phyloP scores from a whole-genome alignment of 2,329 filamentous ascomycete species.

The Sphaerulina populicola region DNA sequence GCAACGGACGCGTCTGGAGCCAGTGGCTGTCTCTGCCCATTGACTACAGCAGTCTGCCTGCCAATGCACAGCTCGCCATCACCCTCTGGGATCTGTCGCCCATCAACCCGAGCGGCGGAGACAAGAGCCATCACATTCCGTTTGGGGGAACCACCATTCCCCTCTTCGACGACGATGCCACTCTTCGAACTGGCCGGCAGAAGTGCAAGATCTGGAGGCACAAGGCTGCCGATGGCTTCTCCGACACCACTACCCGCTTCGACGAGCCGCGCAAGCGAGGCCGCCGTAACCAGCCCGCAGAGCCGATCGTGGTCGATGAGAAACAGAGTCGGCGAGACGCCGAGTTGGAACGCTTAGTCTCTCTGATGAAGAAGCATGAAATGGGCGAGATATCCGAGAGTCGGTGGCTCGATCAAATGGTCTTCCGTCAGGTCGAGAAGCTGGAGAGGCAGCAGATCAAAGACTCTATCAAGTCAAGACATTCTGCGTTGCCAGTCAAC shows the following conservation, averaged over 20 bases:
- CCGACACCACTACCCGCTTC: constrained; percentile 70
- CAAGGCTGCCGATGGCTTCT: constrained; percentile 75
- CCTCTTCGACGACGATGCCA: constrained; percentile 88
- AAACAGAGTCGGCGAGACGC: constrained; percentile 40
- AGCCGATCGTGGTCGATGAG: constrained; percentile 49
- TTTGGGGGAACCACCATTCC: constrained; percentile 90
- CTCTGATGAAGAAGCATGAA: constrained; percentile 91
- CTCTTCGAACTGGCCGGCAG: constrained; percentile 81
- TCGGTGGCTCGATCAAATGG: constrained; percentile 91
- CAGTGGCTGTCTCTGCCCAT: constrained; percentile 91
- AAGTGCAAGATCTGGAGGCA: constrained; percentile 81
- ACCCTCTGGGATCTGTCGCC: constrained; percentile 93
- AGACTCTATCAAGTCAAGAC: constrained; percentile 29
- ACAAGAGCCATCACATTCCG: constrained; percentile 69
- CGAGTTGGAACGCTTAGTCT: constrained; percentile 82
- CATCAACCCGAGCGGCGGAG: constrained; percentile 59
- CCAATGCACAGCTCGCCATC: constrained; percentile 76
- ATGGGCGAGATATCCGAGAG: constrained; percentile 91
- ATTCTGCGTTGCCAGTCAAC: neutral
- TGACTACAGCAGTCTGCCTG: constrained; percentile 70
- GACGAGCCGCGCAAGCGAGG: constrained; percentile 48
- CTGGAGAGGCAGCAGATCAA: constrained; percentile 36
- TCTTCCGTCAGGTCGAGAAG: constrained; percentile 84
- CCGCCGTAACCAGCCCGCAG: constrained; percentile 44
- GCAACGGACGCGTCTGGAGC: constrained; percentile 69